phyloP scores from a whole-genome alignment of 495 filamentous ascomycete species.

The Penicillium paxilli region DNA sequence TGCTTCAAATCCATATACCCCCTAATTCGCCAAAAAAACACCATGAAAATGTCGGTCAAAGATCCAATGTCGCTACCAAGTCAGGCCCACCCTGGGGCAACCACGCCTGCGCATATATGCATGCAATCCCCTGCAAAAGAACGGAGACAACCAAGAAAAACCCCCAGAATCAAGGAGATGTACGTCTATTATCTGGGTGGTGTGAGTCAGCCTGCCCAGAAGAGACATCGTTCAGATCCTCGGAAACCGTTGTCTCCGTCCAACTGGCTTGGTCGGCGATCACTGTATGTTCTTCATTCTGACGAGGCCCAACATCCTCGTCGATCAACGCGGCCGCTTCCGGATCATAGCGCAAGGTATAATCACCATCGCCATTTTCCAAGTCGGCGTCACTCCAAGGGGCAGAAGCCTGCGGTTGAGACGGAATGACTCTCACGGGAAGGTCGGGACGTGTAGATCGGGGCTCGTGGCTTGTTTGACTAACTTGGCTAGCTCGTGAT shows the following conservation, averaged over 20 bases:
- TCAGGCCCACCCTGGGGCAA: not conserved
- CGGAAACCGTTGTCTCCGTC: constrained; percentile 20
- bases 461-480: constrained; percentile 9
- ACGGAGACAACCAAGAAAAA: not conserved
- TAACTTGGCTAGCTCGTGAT: not conserved
- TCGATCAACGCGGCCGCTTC: constrained; percentile 46
- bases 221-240: constrained; percentile 10
- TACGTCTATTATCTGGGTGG: not conserved
- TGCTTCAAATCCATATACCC: not conserved
- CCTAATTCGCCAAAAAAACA: not conserved
- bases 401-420: constrained; percentile 37
- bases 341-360: constrained; percentile 45
- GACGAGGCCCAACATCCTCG: constrained; percentile 17
- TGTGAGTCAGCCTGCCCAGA: constrained; percentile 1
- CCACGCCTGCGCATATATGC: not conserved
- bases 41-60: constrained; percentile 8
- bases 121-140: not conserved
- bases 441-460: constrained; percentile 19
- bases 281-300: not conserved
- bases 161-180: constrained; percentile 1
- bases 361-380: constrained; percentile 28
- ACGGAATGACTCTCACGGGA: constrained; percentile 41
- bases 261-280: constrained; percentile 19
- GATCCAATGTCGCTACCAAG: not conserved
- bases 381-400: constrained; percentile 39